Conservation (phyloP, 1,284 basidiomycete species). For the Ustilago crameri region DNA sequence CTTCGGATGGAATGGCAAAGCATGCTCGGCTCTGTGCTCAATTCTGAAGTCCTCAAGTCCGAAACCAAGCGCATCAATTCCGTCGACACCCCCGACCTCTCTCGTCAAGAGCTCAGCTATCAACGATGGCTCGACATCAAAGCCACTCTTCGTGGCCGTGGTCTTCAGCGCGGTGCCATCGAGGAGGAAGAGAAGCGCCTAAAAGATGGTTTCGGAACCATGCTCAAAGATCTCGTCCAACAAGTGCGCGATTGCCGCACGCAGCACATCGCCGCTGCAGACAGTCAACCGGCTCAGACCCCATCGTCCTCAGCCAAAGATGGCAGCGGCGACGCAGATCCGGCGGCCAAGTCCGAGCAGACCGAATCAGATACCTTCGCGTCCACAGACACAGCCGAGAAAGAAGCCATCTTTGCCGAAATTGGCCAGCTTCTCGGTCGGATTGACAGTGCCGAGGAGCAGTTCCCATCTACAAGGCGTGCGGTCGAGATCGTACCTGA, state of each 20-base stretch:
- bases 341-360: neutral
- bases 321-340: conserved; percentile 9
- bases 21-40: conserved; percentile 66
- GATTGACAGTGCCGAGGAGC: conserved; percentile 62
- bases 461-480: conserved; percentile 62
- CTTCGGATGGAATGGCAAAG: conserved; percentile 68
- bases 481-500: conserved; percentile 57
- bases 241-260: conserved; percentile 81
- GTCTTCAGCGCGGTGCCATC: conserved; percentile 72
- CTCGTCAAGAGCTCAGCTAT: conserved; percentile 64
- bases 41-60: conserved; percentile 65
- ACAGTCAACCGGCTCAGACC: conserved; percentile 4
- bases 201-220: conserved; percentile 82
- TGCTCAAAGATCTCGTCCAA: conserved; percentile 83
- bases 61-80: conserved; percentile 69
- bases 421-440: conserved; percentile 53
- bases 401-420: conserved; percentile 46
- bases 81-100: conserved; percentile 62
- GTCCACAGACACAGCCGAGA: conserved; percentile 20
- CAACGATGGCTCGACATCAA: conserved; percentile 88
- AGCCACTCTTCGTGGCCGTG: conserved; percentile 79
- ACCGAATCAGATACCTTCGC: conserved; percentile 14
- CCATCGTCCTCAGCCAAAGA: conserved; percentile 2
- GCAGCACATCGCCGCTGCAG: conserved; percentile 68
- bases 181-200: conserved; percentile 84